Evolutionary conservation across 176 grass and related monocot genomes (phyloP).

Genomic region (Echinochloa phyllopogon): DNA sequence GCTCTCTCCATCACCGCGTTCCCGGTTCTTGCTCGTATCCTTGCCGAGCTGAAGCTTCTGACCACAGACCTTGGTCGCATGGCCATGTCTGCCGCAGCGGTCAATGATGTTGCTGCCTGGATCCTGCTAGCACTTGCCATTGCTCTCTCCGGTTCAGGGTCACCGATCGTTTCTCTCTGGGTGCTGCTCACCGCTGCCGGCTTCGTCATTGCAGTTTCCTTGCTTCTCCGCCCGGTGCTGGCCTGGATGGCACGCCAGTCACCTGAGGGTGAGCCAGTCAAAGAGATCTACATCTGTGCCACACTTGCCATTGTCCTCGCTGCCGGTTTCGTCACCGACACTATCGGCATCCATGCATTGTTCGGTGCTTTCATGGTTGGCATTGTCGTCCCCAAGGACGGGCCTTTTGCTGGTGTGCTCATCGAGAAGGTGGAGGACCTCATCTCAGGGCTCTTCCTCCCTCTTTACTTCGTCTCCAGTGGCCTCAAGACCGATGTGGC

Average conservation of each 20-base stretch:
- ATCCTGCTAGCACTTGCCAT: constrained; percentile 75
- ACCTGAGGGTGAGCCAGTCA: constrained; percentile 60
- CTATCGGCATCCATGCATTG: constrained; percentile 75
- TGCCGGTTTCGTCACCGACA: constrained; percentile 66
- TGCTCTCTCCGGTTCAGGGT: constrained; percentile 59
- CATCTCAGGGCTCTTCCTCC: constrained; percentile 75
- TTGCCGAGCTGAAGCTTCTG: constrained; percentile 80
- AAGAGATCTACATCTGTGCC: constrained; percentile 68
- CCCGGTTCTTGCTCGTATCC: constrained; percentile 77
- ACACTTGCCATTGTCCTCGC: constrained; percentile 64
- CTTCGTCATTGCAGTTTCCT: constrained; percentile 39
- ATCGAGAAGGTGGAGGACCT: constrained; percentile 86
- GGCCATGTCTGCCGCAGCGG: constrained; percentile 75
- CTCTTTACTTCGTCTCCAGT: constrained; percentile 84
- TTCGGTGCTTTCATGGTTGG: constrained; percentile 76
- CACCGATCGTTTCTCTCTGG: constrained; percentile 71
- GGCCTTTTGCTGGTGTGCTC: constrained; percentile 65
- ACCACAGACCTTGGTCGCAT: constrained; percentile 72
- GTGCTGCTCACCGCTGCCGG: constrained; percentile 59
- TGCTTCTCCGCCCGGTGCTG: constrained; percentile 58
- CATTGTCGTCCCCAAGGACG: constrained; percentile 71
- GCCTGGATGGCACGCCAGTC: constrained; percentile 62
- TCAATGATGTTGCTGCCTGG: constrained; percentile 76
- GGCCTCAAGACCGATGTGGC: constrained; percentile 85
- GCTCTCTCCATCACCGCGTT: constrained; percentile 89